Conservation (phyloP, 2,329 filamentous ascomycete species). For the Pseudogymnoascus sp. region DNA sequence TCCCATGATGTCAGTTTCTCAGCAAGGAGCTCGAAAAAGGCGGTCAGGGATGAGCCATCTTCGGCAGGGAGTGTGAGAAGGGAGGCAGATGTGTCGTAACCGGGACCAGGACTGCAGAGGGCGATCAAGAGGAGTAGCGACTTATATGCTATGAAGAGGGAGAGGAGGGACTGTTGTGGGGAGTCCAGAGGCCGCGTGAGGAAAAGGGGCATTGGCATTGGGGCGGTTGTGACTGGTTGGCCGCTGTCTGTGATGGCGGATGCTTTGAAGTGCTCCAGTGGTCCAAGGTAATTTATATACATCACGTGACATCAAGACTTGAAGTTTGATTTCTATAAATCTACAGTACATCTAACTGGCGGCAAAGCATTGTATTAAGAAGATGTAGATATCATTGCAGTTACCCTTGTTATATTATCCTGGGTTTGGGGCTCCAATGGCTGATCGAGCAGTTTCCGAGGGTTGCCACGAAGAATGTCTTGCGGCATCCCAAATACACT, state of each 20-base stretch:
- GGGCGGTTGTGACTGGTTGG: neutral
- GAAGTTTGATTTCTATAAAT: neutral
- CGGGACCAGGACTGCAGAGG: constrained; percentile 44
- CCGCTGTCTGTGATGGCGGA: neutral
- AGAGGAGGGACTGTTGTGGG: constrained; percentile 1
- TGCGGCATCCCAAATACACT: neutral
- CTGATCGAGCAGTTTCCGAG: neutral
- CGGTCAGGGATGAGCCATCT: neutral
- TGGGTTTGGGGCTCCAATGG: neutral
- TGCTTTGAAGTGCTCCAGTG: neutral
- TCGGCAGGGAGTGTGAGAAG: constrained; percentile 34
- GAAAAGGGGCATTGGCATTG: neutral
- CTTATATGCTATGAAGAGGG: constrained; percentile 48
- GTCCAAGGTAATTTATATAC: neutral
- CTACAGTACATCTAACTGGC: neutral
- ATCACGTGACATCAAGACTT: neutral
- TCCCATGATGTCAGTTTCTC: constrained; percentile 67
- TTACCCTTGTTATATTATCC: neutral
- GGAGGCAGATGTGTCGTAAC: constrained; percentile 72
- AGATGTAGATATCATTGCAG: neutral
- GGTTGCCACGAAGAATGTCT: neutral
- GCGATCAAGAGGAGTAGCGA: constrained; percentile 54
- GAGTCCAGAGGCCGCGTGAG: constrained; percentile 1
- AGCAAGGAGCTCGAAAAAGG: constrained; percentile 16
- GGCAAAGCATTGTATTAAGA: neutral